Evolutionary conservation across 2,329 filamentous ascomycete genomes (phyloP).

Genomic region (Aureobasidium sp.): DNA sequence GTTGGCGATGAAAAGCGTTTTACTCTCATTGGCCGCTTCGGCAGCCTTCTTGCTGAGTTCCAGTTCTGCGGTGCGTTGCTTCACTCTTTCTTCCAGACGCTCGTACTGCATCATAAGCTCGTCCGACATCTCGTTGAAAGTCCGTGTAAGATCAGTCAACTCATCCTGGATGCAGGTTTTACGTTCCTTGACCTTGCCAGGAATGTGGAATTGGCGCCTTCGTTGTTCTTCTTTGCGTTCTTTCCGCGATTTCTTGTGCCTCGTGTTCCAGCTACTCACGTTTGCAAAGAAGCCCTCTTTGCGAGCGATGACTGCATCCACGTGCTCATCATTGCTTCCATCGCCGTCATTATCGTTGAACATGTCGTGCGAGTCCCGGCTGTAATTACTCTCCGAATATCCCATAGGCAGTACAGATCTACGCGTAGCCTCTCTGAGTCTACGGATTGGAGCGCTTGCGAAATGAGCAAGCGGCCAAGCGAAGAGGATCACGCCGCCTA

Average conservation of each 20-base stretch:
- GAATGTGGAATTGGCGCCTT: slow-evolving; percentile 66
- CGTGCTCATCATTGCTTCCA: slow-evolving; percentile 38
- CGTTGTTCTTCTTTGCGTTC: slow-evolving; percentile 30
- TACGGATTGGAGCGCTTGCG: slow-evolving; percentile 69
- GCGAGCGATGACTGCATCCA: slow-evolving; percentile 29
- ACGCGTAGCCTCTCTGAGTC: slow-evolving; percentile 65
- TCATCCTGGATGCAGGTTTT: slow-evolving; percentile 76
- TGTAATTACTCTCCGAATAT: slow-evolving; percentile 35
- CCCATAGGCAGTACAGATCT: slow-evolving; percentile 61
- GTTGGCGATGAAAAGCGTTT: slow-evolving; percentile 95
- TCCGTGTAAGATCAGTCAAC: slow-evolving; percentile 68
- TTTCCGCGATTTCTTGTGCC: slow-evolving; percentile 21
- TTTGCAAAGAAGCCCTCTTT: slow-evolving; percentile 37
- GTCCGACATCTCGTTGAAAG: slow-evolving; percentile 91
- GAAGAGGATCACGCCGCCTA: slow-evolving; percentile 59
- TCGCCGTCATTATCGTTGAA: slow-evolving; percentile 23
- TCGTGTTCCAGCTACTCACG: slow-evolving; percentile 25
- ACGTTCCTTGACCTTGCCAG: slow-evolving; percentile 67
- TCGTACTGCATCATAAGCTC: slow-evolving; percentile 82
- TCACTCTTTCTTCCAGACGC: slow-evolving; percentile 74
- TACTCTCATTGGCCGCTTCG: slow-evolving; percentile 92
- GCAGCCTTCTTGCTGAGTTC: slow-evolving; percentile 87
- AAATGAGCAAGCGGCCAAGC: slow-evolving; percentile 73
- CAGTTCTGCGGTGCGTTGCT: slow-evolving; percentile 71
- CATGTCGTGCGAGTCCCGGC: slow-evolving; percentile 25